Conservation (phyloP, 2,329 filamentous ascomycete genomes). For the Cryphonectria radicalis region DNA sequence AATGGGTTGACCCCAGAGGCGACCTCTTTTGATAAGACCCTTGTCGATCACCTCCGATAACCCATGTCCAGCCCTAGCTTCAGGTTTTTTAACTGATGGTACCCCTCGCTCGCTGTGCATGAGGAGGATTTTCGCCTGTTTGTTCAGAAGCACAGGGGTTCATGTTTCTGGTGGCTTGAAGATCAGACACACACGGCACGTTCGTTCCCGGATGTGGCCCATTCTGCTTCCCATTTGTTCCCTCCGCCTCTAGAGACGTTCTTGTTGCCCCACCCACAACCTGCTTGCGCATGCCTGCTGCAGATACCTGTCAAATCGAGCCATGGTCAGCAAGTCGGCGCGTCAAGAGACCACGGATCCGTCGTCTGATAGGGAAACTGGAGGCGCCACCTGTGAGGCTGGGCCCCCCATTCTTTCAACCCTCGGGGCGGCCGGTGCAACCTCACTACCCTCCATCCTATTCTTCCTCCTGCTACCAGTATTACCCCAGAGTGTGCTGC, state of each 20-base stretch:
- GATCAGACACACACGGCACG: background rate
- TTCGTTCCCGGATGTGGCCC: background rate
- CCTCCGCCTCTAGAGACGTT: background rate
- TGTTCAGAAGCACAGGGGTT: background rate
- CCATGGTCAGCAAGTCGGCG: conserved; percentile 12
- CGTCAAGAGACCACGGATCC: conserved; percentile 3
- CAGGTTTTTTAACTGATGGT: background rate
- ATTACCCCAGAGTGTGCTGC: background rate
- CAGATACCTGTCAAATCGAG: conserved; percentile 16
- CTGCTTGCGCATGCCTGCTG: conserved; percentile 1
- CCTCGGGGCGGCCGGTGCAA: conserved; percentile 3
- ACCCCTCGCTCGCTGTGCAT: background rate
- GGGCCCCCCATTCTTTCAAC: background rate
- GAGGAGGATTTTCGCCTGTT: background rate
- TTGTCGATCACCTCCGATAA: background rate
- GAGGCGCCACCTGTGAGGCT: conserved; percentile 6
- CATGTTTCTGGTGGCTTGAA: background rate
- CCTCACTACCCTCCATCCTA: background rate
- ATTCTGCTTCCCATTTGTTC: background rate
- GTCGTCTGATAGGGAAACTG: conserved; percentile 13
- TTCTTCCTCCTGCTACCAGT: background rate
- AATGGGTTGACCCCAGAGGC: background rate
- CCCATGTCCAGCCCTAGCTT: background rate
- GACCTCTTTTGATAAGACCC: conserved; percentile 4
- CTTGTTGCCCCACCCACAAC: background rate